These are phyloP conservation scores for Croton setiger DNA, from an alignment of 441 rosid species.

Conservation along the genomic window DNA sequence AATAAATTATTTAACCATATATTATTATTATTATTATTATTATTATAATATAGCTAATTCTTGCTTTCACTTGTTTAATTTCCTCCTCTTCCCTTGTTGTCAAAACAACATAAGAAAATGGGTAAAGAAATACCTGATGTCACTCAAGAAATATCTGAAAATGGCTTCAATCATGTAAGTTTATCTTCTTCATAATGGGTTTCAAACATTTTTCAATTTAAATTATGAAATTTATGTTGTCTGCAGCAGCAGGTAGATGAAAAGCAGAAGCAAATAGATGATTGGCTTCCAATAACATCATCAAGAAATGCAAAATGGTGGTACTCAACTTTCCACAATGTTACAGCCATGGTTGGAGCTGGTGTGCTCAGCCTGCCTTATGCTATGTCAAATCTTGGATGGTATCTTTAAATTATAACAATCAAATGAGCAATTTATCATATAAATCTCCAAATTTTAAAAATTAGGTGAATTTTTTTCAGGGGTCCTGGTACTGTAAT, in stretches of 20 bases:
- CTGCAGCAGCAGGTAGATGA: conserved; percentile 26
- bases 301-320: conserved; percentile 87
- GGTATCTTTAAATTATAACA: conserved; percentile 27
- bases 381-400: conserved; percentile 76
- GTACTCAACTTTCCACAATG: conserved; percentile 90
- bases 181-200: background rate
- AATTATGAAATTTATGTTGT: too few relatives aligned
- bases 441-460: background rate
- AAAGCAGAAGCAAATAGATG: conserved; percentile 46
- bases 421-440: background rate
- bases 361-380: conserved; percentile 88
- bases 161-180: conserved; percentile 23
- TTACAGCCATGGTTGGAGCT: conserved; percentile 93
- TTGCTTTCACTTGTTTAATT: background rate
- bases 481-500: conserved; percentile 78
- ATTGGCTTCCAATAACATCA: conserved; percentile 80
- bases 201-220: too few relatives aligned
- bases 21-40: background rate
- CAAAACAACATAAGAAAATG: conserved; percentile 18
- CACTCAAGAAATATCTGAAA: background rate
- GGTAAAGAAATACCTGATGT: conserved; percentile 19
- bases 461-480: conserved; percentile 3
- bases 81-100: background rate
- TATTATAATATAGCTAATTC: background rate
- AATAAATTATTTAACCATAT: conserved; percentile 7